Evolutionary conservation across 306 rosid species (phyloP), one percentile per base, ranked within the genome.

Genomic region (Cucumis sativus): DNA sequence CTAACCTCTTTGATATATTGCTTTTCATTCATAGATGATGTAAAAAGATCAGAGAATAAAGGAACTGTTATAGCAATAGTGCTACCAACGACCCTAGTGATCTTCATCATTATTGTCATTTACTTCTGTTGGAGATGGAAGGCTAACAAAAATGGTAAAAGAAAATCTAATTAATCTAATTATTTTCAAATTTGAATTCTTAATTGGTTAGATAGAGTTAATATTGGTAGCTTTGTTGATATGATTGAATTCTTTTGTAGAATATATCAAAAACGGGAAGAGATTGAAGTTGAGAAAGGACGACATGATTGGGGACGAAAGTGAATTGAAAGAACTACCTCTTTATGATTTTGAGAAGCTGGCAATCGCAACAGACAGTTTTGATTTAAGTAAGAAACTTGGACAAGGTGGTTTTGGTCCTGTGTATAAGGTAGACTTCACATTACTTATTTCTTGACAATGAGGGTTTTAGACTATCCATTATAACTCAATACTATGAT

Each of bases 351-450:
- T 85, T 69, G 80, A 79, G 62, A 65, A 74, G 62, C 41, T 84
- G 13, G 87, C 78, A 56, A 62, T 61, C 69, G 88, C 90, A 81
- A 87, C 90, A 12, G 58, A 87, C 68, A 15, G 68, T 58, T 87
- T 85, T 74, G 79, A 81, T 55, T 39, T 7, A 8, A 40, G 77
- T 37, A 82, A 79, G 21, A 82, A 70, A 40, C 84, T 84, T 65
- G 88, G 88, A 0, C 59, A 84, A 18, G 75, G 85, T 25, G 76
- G 76, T 7, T 70, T 70, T 70, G 76, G 76, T 23, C 76, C 59
- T 1, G 76, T 70, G 1, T 70, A 70, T 14, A 70, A 70, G 59
- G 76, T 47, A 47, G 59, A 12, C 5, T 15, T 17, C 72, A 28
- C 6, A 12, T 6, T 13, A 12, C 49, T 43, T 43, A 43, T 40